Percentiles rank a stretch among this genome's conserved stretches.
phyloP scores from a whole-genome alignment of 805 yeast species.

The Vanderwaltozyma tropicalis region DNA sequence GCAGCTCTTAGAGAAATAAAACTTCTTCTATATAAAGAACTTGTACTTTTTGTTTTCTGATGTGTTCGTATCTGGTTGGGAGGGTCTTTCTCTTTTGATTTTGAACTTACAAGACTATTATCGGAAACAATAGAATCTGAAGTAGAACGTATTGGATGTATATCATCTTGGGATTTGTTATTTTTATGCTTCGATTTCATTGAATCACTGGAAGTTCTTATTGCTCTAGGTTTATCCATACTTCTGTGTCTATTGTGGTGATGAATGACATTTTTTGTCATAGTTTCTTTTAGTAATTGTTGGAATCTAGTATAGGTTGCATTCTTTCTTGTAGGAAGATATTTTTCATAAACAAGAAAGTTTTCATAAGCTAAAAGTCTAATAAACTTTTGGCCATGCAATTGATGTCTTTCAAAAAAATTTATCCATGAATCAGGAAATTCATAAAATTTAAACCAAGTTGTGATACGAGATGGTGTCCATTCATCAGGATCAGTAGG shows the following conservation, averaged over 20 bases:
- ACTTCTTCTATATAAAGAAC: constrained; percentile 28
- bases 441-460: constrained; percentile 59
- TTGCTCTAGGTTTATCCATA: constrained; percentile 13
- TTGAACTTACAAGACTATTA: not conserved
- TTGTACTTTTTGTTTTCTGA: constrained; percentile 23
- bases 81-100: constrained; percentile 18
- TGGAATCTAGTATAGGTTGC: constrained; percentile 50
- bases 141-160: constrained; percentile 13
- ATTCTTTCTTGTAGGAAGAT: constrained; percentile 36
- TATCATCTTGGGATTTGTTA: constrained; percentile 7
- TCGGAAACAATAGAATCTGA: constrained; percentile 20
- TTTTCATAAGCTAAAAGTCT: constrained; percentile 59
- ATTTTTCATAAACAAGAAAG: constrained; percentile 33
- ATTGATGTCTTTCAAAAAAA: constrained; percentile 45
- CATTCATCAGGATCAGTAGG: constrained; percentile 51
- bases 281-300: constrained; percentile 39
- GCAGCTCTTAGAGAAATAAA: constrained; percentile 25
- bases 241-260: constrained; percentile 18
- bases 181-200: constrained; percentile 9
- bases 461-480: constrained; percentile 55
- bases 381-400: constrained; percentile 55
- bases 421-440: constrained; percentile 70
- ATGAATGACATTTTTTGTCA: constrained; percentile 24
- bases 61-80: constrained; percentile 11
- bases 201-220: constrained; percentile 24